phyloP scores from a whole-genome alignment of 2,329 filamentous ascomycete species.

The Aspergillus unguis region DNA sequence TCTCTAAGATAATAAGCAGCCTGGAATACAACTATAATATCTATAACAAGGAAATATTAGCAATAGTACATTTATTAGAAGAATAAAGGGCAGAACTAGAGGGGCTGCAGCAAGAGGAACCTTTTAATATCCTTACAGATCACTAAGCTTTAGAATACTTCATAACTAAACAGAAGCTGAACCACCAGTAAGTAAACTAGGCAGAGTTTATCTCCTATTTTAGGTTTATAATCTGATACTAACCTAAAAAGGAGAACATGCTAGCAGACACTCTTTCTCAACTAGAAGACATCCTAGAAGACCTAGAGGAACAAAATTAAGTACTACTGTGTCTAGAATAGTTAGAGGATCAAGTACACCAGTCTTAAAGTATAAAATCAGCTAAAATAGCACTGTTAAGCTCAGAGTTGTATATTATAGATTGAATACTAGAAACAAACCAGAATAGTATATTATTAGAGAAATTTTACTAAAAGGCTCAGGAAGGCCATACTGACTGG shows the following conservation, averaged over 20 bases:
- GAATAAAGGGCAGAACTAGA: no score
- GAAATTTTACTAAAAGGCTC: no score
- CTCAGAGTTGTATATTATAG: neutral
- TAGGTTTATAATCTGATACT: conserved; percentile 16
- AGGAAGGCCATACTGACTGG: no score
- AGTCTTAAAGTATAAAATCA: no score
- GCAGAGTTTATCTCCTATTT: conserved; percentile 8
- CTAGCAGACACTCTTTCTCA: no score
- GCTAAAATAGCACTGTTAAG: no score
- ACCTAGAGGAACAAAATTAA: no score
- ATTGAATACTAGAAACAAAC: neutral
- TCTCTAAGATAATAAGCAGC: no score
- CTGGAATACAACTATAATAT: conserved; percentile 29
- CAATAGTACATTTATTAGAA: conserved; percentile 25
- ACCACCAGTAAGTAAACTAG: conserved; percentile 10
- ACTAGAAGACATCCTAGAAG: no score
- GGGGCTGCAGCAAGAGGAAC: conserved; percentile 11
- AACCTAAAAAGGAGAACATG: no score
- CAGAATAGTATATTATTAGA: neutral
- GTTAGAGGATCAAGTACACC: no score
- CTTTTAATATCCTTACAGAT: conserved; percentile 21
- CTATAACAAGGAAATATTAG: conserved; percentile 31
- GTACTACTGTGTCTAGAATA: no score
- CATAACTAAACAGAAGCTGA: conserved; percentile 19
- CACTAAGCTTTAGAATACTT: conserved; percentile 30